Conservation (phyloP, 805 yeast species). For the Ogataea kodamae region DNA sequence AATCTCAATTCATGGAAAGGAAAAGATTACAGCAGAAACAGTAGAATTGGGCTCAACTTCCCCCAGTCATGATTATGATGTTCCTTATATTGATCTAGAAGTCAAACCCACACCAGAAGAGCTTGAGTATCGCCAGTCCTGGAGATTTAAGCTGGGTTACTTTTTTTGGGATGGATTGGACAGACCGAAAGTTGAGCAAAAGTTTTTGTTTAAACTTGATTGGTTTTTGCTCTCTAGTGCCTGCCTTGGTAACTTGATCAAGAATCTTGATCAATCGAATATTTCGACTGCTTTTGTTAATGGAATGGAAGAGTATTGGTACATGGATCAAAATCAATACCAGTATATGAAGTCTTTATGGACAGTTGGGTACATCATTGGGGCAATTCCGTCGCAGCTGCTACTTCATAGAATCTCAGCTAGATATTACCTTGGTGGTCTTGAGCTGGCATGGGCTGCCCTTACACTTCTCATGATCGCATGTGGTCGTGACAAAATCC, state of each 20-base stretch:
- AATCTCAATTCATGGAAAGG: too few species aligned
- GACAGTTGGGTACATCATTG: slow-evolving; percentile 47
- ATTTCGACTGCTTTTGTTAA: slow-evolving; percentile 62
- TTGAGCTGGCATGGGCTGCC: slow-evolving; percentile 45
- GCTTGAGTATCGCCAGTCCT: background rate
- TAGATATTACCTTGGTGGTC: slow-evolving; percentile 41
- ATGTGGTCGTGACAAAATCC: slow-evolving; percentile 23
- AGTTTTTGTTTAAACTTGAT: slow-evolving; percentile 48
- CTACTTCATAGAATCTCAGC: slow-evolving; percentile 41
- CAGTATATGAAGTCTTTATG: slow-evolving; percentile 43
- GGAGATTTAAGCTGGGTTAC: background rate
- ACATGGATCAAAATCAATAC: slow-evolving; percentile 50
- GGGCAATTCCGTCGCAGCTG: slow-evolving; percentile 49
- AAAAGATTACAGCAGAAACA: background rate
- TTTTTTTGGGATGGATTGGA: slow-evolving; percentile 33
- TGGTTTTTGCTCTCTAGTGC: slow-evolving; percentile 43
- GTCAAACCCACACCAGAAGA: background rate
- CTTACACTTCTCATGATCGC: slow-evolving; percentile 38
- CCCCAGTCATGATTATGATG: background rate
- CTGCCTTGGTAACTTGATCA: slow-evolving; percentile 62
- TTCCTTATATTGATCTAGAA: slow-evolving; percentile 2
- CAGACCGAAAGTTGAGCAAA: slow-evolving; percentile 36
- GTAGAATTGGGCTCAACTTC: background rate
- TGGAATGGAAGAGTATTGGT: slow-evolving; percentile 54
- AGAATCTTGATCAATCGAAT: slow-evolving; percentile 58